Evolutionary conservation across 2,329 filamentous ascomycete genomes (phyloP).

Genomic region (Dactylonectria estremocensis): DNA sequence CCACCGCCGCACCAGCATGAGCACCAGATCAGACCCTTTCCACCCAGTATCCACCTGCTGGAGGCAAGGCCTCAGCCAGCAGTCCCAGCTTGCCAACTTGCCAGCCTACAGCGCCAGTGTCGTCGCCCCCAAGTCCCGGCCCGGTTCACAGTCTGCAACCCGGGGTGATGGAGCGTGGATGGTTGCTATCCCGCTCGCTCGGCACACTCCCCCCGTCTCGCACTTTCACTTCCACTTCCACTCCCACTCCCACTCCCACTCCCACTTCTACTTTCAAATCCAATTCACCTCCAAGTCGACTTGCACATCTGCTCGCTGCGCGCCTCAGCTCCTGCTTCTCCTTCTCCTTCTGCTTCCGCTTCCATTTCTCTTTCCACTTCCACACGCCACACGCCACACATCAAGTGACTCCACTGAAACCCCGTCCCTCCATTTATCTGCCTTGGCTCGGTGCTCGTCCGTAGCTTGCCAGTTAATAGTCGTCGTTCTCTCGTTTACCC

Average conservation of each 20-base stretch:
- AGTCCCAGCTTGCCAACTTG: background rate
- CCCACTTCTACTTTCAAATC: background rate
- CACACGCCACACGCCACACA: constrained; percentile 11
- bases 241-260: background rate
- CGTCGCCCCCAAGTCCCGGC: constrained; percentile 31
- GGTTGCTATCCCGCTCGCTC: background rate
- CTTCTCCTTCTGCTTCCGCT: constrained; percentile 10
- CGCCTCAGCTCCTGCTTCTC: background rate
- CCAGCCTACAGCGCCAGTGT: no score
- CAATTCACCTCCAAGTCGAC: background rate
- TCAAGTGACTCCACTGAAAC: constrained; percentile 14
- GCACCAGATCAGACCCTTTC: constrained; percentile 31
- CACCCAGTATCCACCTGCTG: constrained; percentile 23
- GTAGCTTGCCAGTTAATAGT: constrained; percentile 3
- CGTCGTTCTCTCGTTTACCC: constrained; percentile 17
- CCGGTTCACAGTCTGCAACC: constrained; percentile 25
- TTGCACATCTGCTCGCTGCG: background rate
- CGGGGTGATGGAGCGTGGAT: constrained; percentile 17
- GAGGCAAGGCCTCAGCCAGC: constrained; percentile 9
- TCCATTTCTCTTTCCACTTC: background rate
- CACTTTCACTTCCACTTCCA: constrained; percentile 25
- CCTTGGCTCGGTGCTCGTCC: constrained; percentile 18
- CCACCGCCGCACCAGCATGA: constrained; percentile 21
- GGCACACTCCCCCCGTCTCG: constrained; percentile 14
- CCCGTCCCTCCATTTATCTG: constrained; percentile 10